Percentiles rank a stretch among this genome's conserved stretches.
These are phyloP conservation scores for Penicillium crustosum DNA, from an alignment of 2,329 filamentous ascomycete genomes.

Conservation along the genomic window DNA sequence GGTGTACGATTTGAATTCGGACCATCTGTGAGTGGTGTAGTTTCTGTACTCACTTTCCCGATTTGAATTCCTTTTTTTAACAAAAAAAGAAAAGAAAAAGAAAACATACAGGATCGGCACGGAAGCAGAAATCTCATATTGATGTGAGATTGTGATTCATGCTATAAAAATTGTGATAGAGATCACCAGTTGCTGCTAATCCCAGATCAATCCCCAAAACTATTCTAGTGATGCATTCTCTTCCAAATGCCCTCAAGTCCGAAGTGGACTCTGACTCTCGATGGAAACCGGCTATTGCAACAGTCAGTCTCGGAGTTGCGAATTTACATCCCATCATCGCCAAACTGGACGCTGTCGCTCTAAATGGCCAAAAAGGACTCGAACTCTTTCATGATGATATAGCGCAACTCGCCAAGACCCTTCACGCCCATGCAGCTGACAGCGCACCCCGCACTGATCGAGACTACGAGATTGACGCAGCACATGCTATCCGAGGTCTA, in stretches of 20 bases:
- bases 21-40: not conserved
- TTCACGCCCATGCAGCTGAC: constrained; percentile 33
- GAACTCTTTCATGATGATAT: constrained; percentile 72
- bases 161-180: constrained; percentile 1
- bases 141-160: not conserved
- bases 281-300: constrained; percentile 27
- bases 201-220: not conserved
- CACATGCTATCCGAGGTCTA: constrained; percentile 53
- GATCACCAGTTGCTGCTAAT: not conserved
- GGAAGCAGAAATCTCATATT: constrained; percentile 5
- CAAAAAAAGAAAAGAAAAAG: not conserved
- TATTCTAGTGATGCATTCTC: constrained; percentile 14
- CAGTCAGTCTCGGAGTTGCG: constrained; percentile 22
- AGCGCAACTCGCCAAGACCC: constrained; percentile 57
- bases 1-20: constrained; percentile 6
- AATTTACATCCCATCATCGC: constrained; percentile 20
- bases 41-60: not conserved
- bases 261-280: constrained; percentile 6
- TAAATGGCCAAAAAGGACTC: constrained; percentile 56
- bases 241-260: constrained; percentile 17
- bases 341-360: constrained; percentile 35
- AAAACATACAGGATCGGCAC: constrained; percentile 14
- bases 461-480: constrained; percentile 59
- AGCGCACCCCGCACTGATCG: constrained; percentile 39
- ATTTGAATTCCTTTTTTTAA: no score